These are phyloP conservation scores for Arabis alpina DNA, from an alignment of 345 rosid genomes.

Conservation along the genomic window DNA sequence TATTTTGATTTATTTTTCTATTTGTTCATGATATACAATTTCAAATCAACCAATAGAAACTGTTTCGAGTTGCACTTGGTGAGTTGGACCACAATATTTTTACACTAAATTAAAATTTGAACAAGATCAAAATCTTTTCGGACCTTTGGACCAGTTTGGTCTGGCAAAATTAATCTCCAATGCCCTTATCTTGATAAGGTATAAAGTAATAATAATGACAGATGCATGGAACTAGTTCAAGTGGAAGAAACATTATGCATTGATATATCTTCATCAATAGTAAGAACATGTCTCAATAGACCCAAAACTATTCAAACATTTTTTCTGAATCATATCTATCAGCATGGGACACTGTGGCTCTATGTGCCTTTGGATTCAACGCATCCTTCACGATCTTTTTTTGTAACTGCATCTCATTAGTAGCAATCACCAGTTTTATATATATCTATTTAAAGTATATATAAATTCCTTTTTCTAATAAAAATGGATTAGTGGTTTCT, in stretches of 20 bases:
- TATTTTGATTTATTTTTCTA: background rate
- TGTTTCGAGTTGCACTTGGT: constrained; percentile 11
- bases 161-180: constrained; percentile 21
- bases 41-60: constrained; percentile 10
- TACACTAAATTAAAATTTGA: background rate
- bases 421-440: constrained; percentile 12
- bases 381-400: constrained; percentile 25
- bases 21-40: constrained; percentile 2
- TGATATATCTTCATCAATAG: constrained; percentile 41
- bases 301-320: constrained; percentile 35
- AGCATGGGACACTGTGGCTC: constrained; percentile 44
- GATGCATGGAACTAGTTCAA: constrained; percentile 46
- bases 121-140: constrained; percentile 1
- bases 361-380: constrained; percentile 35
- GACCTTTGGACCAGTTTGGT: constrained; percentile 31
- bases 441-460: background rate
- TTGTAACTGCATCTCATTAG: constrained; percentile 23
- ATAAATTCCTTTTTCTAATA: background rate
- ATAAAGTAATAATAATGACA: constrained; percentile 38
- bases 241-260: constrained; percentile 32
- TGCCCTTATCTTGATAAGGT: constrained; percentile 39
- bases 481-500: background rate
- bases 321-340: constrained; percentile 44
- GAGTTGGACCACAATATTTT: constrained; percentile 14
- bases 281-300: constrained; percentile 40